Evolutionary conservation across 306 rosid species (phyloP), one percentile per base, ranked within the genome.

Genomic region (Cicer chorassanicum): DNA sequence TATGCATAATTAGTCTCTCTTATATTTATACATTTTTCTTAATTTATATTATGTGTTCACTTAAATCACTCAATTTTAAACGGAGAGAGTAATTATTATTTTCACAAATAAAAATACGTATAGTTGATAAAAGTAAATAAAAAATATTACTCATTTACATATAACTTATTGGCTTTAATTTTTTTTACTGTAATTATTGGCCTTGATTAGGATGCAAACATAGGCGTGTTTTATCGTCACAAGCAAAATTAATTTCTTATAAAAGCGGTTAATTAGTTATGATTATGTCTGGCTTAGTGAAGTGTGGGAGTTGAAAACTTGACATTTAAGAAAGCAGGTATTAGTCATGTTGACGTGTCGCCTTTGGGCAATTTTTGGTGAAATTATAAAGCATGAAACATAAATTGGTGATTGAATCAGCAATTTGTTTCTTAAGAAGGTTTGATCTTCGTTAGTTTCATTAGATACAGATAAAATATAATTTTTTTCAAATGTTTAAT

Each of bases 231-330:
- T 16, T 38, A 59, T 78, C 4, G 51, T 39, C 64, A 69, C 1
- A 8, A 40, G 18, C 50, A 54, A 54, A 45, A 0, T 0, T 54
- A 45, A 0, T 0, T 45, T 62, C 0, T 43, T 59, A 78, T 15
- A 69, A 78, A 65, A 78, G 81, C 46, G 9, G 80, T 82, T 82
- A 73, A 79, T 56, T 65, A 75, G 78, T 49, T 50, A 79, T 79
- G 81, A 83, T 83, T 79, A 79, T 79, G 86, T 83, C 80, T 45
- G 42, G 65, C 36, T 73, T 60, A 82, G 81, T 68, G 76, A 72
- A 82, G 82, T 64, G 70, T 64, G 70, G 72, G 80, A 73, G 67
- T 56, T 73, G 80, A 55, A 68, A 73, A 53, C 80, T 82, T 68
- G 73, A 49, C 34, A 73, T 66, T 60, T 49, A 77, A 77, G 79